Conservation (phyloP, 768 basidiomycete genomes). For the Pisolithus tinctorius region DNA sequence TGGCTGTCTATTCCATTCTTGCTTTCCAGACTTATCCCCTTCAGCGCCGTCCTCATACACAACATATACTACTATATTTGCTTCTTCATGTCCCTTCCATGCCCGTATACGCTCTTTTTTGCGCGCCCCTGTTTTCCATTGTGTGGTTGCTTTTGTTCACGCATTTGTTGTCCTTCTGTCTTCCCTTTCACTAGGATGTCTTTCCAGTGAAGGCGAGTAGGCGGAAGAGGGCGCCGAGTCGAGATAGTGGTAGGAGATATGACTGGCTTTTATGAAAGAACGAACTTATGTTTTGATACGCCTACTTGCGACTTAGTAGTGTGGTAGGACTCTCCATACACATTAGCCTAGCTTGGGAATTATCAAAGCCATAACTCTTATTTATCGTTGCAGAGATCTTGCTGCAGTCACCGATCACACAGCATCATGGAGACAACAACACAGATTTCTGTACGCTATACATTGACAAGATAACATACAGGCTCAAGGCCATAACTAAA, state of each 20-base stretch:
- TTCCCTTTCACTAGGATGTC: constrained; percentile 42
- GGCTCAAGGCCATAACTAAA: neutral
- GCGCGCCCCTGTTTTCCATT: constrained; percentile 12
- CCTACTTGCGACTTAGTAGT: too few species aligned
- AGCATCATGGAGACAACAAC: neutral
- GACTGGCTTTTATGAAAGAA: constrained; percentile 1
- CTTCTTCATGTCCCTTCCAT: constrained; percentile 16
- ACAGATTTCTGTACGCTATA: neutral
- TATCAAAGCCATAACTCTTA: too few species aligned
- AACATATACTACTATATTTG: constrained; percentile 7
- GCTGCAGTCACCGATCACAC: neutral
- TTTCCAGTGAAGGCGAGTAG: constrained; percentile 47
- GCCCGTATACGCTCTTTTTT: constrained; percentile 16
- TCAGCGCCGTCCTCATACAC: constrained; percentile 24
- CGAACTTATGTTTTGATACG: neutral
- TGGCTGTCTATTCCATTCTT: constrained; percentile 27
- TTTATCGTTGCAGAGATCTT: too few species aligned
- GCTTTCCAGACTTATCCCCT: constrained; percentile 17
- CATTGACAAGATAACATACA: constrained; percentile 1
- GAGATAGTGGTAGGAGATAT: constrained; percentile 13
- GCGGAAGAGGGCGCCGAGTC: constrained; percentile 62
- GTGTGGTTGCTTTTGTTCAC: constrained; percentile 19
- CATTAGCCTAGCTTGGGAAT: too few species aligned
- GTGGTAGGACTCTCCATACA: too few species aligned
- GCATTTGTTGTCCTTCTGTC: constrained; percentile 62